These are phyloP conservation scores for Trichoderma guizhouense DNA, from an alignment of 2,329 filamentous ascomycete genomes.

Conservation along the genomic window DNA sequence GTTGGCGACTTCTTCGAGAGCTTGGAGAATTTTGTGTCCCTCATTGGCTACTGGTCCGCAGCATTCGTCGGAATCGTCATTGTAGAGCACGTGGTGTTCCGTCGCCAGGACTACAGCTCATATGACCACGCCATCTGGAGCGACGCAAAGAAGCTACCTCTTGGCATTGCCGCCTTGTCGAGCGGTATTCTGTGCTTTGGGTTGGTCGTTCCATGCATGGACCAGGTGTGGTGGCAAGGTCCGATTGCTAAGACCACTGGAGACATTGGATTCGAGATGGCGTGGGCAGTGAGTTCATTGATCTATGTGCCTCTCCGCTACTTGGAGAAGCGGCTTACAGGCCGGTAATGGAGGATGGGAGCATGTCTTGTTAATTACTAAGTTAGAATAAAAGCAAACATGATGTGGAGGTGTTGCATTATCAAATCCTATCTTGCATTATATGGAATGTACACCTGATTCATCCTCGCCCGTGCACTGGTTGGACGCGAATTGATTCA, in stretches of 20 bases:
- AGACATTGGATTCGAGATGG: conserved; percentile 64
- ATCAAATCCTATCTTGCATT: background rate
- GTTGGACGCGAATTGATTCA: background rate
- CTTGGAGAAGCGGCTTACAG: conserved; percentile 39
- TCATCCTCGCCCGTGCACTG: background rate
- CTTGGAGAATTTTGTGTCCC: conserved; percentile 53
- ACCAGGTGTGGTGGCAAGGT: conserved; percentile 58
- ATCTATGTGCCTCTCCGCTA: conserved; percentile 47
- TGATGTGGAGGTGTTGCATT: background rate
- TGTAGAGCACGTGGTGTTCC: conserved; percentile 48
- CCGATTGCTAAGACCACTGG: conserved; percentile 58
- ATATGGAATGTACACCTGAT: background rate
- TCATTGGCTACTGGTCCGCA: conserved; percentile 59
- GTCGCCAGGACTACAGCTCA: conserved; percentile 40
- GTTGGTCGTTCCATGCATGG: conserved; percentile 58
- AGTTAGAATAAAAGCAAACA: background rate
- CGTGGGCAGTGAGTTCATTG: conserved; percentile 49
- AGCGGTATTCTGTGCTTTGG: conserved; percentile 46
- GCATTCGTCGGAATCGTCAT: conserved; percentile 51
- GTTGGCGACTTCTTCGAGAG: conserved; percentile 55
- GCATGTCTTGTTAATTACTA: background rate
- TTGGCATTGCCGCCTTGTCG: conserved; percentile 45
- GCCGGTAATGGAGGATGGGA: conserved; percentile 1
- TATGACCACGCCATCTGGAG: conserved; percentile 50
- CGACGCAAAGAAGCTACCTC: conserved; percentile 42